A percentile compares a stretch with the other conserved stretches of the same genome.
phyloP scores from a whole-genome alignment of 1,284 basidiomycete species.

The Ganoderma meredithae region DNA sequence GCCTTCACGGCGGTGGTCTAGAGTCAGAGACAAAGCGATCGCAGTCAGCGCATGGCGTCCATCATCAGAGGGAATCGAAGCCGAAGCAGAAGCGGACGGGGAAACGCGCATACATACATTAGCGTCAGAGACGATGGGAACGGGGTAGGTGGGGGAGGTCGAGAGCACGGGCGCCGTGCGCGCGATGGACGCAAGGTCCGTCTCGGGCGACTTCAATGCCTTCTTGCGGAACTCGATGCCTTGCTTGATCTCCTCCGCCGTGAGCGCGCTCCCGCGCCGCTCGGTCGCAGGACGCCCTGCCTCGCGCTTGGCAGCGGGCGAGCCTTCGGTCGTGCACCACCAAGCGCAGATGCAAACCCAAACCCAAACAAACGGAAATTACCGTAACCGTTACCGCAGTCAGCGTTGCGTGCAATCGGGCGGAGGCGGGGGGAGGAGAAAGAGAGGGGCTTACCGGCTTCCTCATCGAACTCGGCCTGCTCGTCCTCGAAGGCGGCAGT shows the following conservation, averaged over 20 bases:
- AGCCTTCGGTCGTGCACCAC: neutral
- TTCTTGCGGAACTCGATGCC: conserved; percentile 73
- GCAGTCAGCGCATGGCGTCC: neutral
- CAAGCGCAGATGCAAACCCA: neutral
- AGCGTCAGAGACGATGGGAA: conserved; percentile 48
- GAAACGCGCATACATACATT: conserved; percentile 43
- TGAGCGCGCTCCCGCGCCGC: conserved; percentile 50
- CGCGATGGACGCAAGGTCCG: conserved; percentile 82
- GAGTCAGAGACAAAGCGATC: neutral
- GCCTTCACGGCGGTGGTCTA: conserved; percentile 24
- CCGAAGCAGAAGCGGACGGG: neutral
- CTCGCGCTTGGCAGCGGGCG: conserved; percentile 23
- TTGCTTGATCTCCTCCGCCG: conserved; percentile 70
- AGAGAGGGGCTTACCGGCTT: conserved; percentile 27
- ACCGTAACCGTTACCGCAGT: conserved; percentile 5
- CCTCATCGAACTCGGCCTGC: conserved; percentile 49
- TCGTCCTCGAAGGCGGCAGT: conserved; percentile 60
- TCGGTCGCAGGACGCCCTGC: conserved; percentile 24
- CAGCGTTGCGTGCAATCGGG: neutral
- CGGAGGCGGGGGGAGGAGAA: neutral
- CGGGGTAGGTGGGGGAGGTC: conserved; percentile 59
- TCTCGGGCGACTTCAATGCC: conserved; percentile 65
- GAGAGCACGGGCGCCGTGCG: conserved; percentile 81
- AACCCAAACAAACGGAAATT: conserved; percentile 5
- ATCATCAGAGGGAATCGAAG: neutral